These are phyloP conservation scores for Nannochloropsis gaditana DNA, from an alignment of 108 stramenopile species.

Conservation along the genomic window DNA sequence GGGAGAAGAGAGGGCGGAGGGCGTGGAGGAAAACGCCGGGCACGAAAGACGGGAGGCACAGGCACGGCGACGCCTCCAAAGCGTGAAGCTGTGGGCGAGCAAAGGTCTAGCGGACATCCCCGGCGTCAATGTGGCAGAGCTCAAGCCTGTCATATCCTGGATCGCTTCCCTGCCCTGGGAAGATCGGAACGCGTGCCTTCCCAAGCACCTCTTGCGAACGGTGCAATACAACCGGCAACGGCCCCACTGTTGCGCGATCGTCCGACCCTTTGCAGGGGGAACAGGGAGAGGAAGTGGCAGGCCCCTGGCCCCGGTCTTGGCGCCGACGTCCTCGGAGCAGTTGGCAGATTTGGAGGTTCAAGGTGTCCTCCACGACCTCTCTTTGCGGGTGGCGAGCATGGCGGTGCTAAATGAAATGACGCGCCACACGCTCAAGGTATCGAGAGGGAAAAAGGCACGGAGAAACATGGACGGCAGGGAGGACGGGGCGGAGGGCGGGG, in stretches of 20 bases:
- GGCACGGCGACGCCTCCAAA: neutral
- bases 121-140: neutral
- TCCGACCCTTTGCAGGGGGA: neutral
- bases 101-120: neutral
- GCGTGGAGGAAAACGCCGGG: neutral
- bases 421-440: neutral
- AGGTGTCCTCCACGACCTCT: neutral
- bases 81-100: neutral
- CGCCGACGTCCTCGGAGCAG: neutral
- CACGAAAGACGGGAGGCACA: neutral
- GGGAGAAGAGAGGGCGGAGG: too few relatives aligned
- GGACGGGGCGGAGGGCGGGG: neutral
- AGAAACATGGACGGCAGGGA: too few relatives aligned
- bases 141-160: constrained; percentile 13
- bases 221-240: neutral
- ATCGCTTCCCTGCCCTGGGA: neutral
- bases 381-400: neutral
- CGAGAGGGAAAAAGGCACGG: neutral
- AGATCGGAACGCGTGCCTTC: neutral
- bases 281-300: too few relatives aligned
- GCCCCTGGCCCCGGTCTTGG: neutral
- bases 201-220: neutral
- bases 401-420: neutral
- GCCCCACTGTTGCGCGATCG: neutral
- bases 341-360: neutral